These are phyloP conservation scores for Funneliformis caledonium DNA, from an alignment of 371 early-diverging fungal species.

Conservation along the genomic window DNA sequence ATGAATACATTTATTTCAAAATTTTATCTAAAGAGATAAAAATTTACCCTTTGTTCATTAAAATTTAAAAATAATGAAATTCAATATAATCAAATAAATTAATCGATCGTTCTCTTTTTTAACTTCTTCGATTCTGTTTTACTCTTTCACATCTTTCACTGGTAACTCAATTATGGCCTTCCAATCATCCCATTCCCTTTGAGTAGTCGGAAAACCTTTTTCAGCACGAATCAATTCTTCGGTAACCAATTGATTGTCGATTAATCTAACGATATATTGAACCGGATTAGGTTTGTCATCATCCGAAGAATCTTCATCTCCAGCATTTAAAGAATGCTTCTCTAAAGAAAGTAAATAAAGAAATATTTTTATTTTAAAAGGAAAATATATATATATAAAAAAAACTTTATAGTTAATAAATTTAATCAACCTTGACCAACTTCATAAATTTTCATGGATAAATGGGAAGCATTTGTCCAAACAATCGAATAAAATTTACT, in stretches of 20 bases:
- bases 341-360: background rate
- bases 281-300: background rate
- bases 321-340: background rate
- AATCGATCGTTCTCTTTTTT: too few relatives aligned
- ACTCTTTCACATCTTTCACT: background rate
- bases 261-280: slow-evolving; percentile 32
- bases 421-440: slow-evolving; percentile 20
- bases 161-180: background rate
- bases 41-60: too few relatives aligned
- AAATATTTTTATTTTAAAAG: background rate
- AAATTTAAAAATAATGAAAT: too few relatives aligned
- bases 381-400: background rate
- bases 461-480: slow-evolving; percentile 10
- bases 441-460: slow-evolving; percentile 28
- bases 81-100: too few relatives aligned
- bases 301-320: background rate
- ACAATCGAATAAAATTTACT: slow-evolving; percentile 27
- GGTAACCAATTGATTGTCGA: slow-evolving; percentile 1
- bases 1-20: too few relatives aligned
- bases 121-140: too few relatives aligned
- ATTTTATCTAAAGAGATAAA: too few relatives aligned
- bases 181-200: slow-evolving; percentile 23
- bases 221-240: slow-evolving; percentile 37
- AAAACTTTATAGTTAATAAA: background rate
- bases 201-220: slow-evolving; percentile 37